These are phyloP conservation scores for Lipomyces sp. DNA, from an alignment of 805 yeast species.

Conservation along the genomic window DNA sequence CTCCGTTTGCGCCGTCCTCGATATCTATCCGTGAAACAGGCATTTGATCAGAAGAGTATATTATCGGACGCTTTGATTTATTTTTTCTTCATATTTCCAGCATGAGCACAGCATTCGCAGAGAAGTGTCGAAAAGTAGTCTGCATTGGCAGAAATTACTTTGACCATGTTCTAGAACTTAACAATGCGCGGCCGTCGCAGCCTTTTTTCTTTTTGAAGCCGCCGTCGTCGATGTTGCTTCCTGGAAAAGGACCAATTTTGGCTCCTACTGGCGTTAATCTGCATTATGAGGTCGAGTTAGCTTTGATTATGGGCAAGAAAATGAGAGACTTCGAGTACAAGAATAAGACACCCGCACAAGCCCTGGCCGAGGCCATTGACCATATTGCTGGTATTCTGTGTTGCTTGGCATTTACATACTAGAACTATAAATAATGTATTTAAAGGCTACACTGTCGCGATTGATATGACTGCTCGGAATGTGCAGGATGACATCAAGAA, in stretches of 20 bases:
- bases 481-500: constrained; percentile 93
- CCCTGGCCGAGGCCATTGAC: constrained; percentile 68
- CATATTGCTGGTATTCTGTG: constrained; percentile 65
- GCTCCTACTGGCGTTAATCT: constrained; percentile 80
- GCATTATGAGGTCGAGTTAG: constrained; percentile 94
- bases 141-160: constrained; percentile 97
- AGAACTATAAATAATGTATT: neutral
- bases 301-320: constrained; percentile 68
- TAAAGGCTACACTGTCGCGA: constrained; percentile 70
- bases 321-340: constrained; percentile 25
- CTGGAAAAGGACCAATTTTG: constrained; percentile 72
- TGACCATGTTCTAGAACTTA: constrained; percentile 91
- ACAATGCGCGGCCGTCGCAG: constrained; percentile 76
- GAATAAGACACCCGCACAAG: constrained; percentile 59
- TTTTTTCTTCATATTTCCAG: neutral
- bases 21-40: neutral
- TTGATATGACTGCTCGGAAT: constrained; percentile 94
- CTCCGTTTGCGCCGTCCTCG: neutral
- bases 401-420: neutral
- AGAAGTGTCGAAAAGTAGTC: constrained; percentile 60
- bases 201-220: constrained; percentile 97
- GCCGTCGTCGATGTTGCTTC: constrained; percentile 70
- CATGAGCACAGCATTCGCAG: constrained; percentile 34
- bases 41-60: neutral
- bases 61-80: neutral